phyloP scores from a whole-genome alignment of 2,329 filamentous ascomycete species.

The Fusarium circinatum region DNA sequence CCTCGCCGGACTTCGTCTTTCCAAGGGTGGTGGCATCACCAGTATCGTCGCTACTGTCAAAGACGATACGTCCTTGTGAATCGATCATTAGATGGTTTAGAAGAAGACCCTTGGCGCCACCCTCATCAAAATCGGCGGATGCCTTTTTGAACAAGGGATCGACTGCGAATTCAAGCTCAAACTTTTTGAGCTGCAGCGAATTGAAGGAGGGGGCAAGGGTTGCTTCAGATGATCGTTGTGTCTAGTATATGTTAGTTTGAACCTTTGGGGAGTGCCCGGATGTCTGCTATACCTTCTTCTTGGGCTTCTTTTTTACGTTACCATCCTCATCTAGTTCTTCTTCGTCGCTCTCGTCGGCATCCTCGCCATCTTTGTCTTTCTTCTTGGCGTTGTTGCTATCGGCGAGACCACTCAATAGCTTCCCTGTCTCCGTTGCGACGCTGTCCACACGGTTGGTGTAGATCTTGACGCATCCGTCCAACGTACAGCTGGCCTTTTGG shows the following conservation, averaged over 20 bases:
- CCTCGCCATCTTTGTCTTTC: slow-evolving; percentile 71
- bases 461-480: slow-evolving; percentile 98
- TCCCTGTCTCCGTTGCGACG: slow-evolving; percentile 96
- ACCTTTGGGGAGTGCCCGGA: too few relatives aligned
- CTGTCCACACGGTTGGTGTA: slow-evolving; percentile 99
- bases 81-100: slow-evolving; percentile 98
- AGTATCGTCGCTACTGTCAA: slow-evolving; percentile 94
- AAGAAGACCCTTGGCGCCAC: slow-evolving; percentile 92
- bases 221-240: slow-evolving; percentile 86
- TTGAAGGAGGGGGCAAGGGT: slow-evolving; percentile 90
- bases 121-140: slow-evolving; percentile 97
- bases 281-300: slow-evolving; percentile 73
- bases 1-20: slow-evolving; percentile 53
- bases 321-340: slow-evolving; percentile 71
- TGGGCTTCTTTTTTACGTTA: slow-evolving; percentile 69
- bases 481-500: slow-evolving; percentile 95
- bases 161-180: slow-evolving; percentile 95
- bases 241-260: slow-evolving; percentile 49
- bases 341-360: slow-evolving; percentile 74
- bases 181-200: slow-evolving; percentile 92
- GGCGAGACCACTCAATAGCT: slow-evolving; percentile 90
- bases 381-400: slow-evolving; percentile 85
- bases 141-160: slow-evolving; percentile 99
- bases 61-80: slow-evolving; percentile 89
- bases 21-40: slow-evolving; percentile 57